Conservation (phyloP, 192 early-diverging fungal genomes). For the Backusella macrospora region DNA sequence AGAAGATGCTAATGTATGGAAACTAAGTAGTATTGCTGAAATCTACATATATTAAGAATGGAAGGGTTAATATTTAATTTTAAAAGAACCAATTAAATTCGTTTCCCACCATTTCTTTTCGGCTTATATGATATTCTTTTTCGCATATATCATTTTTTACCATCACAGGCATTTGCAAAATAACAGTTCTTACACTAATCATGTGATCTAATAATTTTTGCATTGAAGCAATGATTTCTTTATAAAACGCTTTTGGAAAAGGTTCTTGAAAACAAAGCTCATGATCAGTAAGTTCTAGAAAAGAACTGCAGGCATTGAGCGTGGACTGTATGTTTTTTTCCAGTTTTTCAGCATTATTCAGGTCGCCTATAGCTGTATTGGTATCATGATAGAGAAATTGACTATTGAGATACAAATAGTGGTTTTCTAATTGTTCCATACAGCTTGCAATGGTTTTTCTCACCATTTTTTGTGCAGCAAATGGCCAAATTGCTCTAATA, state of each 20-base stretch:
- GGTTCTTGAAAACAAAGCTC: slow-evolving; percentile 75
- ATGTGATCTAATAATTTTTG: slow-evolving; percentile 71
- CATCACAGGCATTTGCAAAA: slow-evolving; percentile 39
- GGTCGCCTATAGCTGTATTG: slow-evolving; percentile 28
- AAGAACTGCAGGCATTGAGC: slow-evolving; percentile 27
- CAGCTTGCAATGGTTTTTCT: slow-evolving; percentile 50
- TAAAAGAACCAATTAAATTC: neutral
- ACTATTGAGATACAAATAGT: slow-evolving; percentile 67
- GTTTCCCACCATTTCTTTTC: slow-evolving; percentile 4
- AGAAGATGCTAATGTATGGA: slow-evolving; percentile 74
- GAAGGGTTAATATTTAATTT: neutral
- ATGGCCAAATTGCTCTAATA: slow-evolving; percentile 65
- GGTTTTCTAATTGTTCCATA: slow-evolving; percentile 52
- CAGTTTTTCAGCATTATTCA: slow-evolving; percentile 26
- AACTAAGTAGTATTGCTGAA: slow-evolving; percentile 64
- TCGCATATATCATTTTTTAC: slow-evolving; percentile 55
- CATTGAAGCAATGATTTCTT: slow-evolving; percentile 68
- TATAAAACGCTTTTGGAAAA: slow-evolving; percentile 67
- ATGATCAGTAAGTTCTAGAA: slow-evolving; percentile 65
- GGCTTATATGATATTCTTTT: slow-evolving; percentile 9
- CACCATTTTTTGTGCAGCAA: slow-evolving; percentile 70
- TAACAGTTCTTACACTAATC: slow-evolving; percentile 60
- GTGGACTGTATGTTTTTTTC: slow-evolving; percentile 28
- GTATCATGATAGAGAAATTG: slow-evolving; percentile 61
- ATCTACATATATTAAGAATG: slow-evolving; percentile 36